Evolutionary conservation across 2,329 filamentous ascomycete genomes (phyloP), one percentile per base, ranked within the genome.

Genomic region (Alternaria gaisen): DNA sequence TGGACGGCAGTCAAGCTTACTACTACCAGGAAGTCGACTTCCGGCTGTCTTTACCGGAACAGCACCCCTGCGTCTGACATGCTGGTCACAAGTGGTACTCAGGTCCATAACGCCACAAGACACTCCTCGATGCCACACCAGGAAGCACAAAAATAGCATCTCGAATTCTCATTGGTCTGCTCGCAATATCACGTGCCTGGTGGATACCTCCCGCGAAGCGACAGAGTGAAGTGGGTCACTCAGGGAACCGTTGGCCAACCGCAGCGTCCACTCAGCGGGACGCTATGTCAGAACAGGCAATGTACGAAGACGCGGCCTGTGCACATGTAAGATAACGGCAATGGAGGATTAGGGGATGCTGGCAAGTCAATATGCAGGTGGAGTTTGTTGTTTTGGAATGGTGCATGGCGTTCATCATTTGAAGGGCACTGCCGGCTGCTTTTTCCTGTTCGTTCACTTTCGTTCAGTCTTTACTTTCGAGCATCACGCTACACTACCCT

Each of bases 231-330:
- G 24, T 32, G 41, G 42, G 8, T 36, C 18, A 14, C 12, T n/a
- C 2, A 7, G 8, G 0, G 7, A 5, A 14, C 14, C 6, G 18
- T 24, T 24, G 36, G 36, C 65, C 63, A 67, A 65, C 58, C 56
- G 20, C 9, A 44, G 22, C 10, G 12, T 3, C 22, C 2, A 16
- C 26, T 12, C 50, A 53, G 57, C 56, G 32, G 44, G 40, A 46
- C 58, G 56, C 62, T 62, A 63, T 28, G 34, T 28, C 51, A 22
- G 16, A 64, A 65, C 24, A 59, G 55, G 66, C 34, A 70, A 66
- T 65, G 55, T 60, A 68, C 58, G 64, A 67, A 44, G 16, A 20
- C 18, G 5, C 18, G 54, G 46, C 20, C 52, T 44, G 56, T 54
- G 50, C 56, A 3, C 14, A 38, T 6, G 24, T 20, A 41, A 14